Evolutionary conservation across 1,139 yeast species (phyloP), one percentile per base, ranked within the genome.

Genomic region (Meyerozyma carpophila): DNA sequence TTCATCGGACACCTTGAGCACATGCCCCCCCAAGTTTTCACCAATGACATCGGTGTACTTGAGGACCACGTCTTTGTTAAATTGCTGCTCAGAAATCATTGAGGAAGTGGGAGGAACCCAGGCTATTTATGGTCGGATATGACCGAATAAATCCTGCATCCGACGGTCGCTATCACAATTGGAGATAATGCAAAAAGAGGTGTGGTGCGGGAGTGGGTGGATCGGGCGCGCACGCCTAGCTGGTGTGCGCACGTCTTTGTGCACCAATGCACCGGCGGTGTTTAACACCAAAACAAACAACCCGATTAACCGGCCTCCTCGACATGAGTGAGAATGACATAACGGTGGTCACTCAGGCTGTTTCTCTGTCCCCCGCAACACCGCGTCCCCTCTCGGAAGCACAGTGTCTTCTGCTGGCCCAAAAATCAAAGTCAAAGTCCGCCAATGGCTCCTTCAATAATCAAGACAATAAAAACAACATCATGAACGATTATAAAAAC

Each of bases 11-110:
- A 76, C 79, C 20, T 76, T 65, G 31, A 85, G 57, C 14, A 89
- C 79, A 49, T 75, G 63, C 2, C 96, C 96, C 3, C 95, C 97
- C 7, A 91, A 68, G 55, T 85, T 84, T 52, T 80, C 85, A 40
- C 93, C 94, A 50, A 89, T 77, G n/a, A 90, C 89, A 39, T 50
- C 80, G 39, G 81, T 76, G 58, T 76, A 78, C 49, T 75, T 66
- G 49, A 65, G 68, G 24, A 75, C 79, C 44, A 79, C 59, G 44
- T 68, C 60, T 29, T 64, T 51, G 52, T 73, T 70, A 58, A 79
- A 79, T 36, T 72, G 68, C 44, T 66, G 55, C 55, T 70, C 73
- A 10, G 66, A 71, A 51, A 14, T 50, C 47, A 45, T 56, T 54
- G 32, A 56, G 62, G 73, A 68, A 68, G 39, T 36, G 47, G 21